phyloP scores from a whole-genome alignment of 305 asterid genomes.

The Rubia balearica region DNA sequence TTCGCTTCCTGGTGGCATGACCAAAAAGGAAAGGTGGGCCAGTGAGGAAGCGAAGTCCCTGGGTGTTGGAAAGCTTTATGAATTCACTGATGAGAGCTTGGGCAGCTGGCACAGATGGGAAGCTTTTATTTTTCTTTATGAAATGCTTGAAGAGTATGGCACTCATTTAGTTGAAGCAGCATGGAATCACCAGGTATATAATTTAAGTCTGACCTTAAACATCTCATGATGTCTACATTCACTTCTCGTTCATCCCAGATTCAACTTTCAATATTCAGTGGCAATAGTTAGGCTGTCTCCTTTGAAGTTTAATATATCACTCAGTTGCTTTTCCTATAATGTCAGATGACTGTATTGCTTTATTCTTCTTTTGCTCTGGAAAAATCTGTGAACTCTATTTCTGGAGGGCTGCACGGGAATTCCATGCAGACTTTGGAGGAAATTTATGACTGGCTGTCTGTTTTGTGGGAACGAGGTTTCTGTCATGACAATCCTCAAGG shows the following conservation, averaged over 20 bases:
- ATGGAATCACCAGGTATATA: conserved; percentile 86
- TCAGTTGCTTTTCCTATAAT: conserved; percentile 19
- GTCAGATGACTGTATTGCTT: conserved; percentile 68
- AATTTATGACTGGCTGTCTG: conserved; percentile 65
- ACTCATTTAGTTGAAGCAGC: conserved; percentile 99
- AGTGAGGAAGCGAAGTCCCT: conserved; percentile 78
- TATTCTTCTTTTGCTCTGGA: conserved; percentile 40
- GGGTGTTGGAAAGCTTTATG: conserved; percentile 65
- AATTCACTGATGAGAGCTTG: conserved; percentile 31
- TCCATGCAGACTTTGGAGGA: conserved; percentile 56
- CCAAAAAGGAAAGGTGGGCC: conserved; percentile 88
- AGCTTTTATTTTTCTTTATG: conserved; percentile 82
- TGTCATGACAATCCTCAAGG: conserved; percentile 95
- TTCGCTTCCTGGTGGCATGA: conserved; percentile 34
- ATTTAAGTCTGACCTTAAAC: conserved; percentile 1
- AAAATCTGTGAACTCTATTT: conserved; percentile 27
- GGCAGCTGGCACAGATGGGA: conserved; percentile 66
- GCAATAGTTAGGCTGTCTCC: background rate
- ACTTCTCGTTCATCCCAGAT: conserved; percentile 10
- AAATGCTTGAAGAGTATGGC: conserved; percentile 98
- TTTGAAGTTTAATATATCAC: background rate
- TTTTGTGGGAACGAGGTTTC: conserved; percentile 92
- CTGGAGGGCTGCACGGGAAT: conserved; percentile 32
- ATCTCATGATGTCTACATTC: background rate
- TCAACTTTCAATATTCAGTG: background rate